Conservation (phyloP, 371 early-diverging fungal genomes). For the Apophysomyces elegans region DNA sequence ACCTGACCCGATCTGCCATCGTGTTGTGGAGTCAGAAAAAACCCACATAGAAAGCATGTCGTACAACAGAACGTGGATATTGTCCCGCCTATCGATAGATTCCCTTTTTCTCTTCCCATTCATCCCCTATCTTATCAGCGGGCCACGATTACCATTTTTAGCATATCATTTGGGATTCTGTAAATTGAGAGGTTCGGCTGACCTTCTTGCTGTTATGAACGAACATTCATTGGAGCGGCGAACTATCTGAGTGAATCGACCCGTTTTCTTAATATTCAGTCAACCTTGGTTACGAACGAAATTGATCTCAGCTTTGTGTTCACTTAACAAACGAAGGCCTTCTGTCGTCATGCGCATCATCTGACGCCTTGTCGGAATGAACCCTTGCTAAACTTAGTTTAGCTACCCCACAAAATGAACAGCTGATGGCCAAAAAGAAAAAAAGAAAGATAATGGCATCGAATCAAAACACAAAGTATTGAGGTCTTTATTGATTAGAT, state of each 20-base stretch:
- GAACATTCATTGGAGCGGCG: constrained; percentile 20
- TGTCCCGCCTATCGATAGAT: constrained; percentile 8
- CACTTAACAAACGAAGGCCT: background rate
- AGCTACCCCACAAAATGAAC: background rate
- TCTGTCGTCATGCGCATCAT: background rate
- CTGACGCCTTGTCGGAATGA: constrained; percentile 3
- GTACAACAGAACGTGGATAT: constrained; percentile 11
- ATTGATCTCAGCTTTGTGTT: constrained; percentile 4
- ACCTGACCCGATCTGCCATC: background rate
- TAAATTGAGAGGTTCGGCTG: background rate
- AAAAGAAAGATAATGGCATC: background rate
- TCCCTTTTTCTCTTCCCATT: background rate
- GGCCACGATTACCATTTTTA: background rate
- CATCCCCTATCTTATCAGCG: constrained; percentile 7
- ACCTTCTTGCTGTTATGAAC: background rate
- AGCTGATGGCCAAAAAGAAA: background rate
- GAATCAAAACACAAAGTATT: background rate
- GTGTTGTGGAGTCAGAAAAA: background rate
- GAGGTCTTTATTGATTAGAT: constrained; percentile 4
- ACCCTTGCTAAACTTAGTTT: background rate
- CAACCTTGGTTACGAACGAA: background rate
- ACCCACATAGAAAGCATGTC: background rate
- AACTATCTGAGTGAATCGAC: constrained; percentile 32
- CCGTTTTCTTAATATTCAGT: background rate
- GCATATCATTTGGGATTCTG: background rate